These are phyloP conservation scores for Tetracladium setigerum DNA, from an alignment of 495 filamentous ascomycete species.

Conservation along the genomic window DNA sequence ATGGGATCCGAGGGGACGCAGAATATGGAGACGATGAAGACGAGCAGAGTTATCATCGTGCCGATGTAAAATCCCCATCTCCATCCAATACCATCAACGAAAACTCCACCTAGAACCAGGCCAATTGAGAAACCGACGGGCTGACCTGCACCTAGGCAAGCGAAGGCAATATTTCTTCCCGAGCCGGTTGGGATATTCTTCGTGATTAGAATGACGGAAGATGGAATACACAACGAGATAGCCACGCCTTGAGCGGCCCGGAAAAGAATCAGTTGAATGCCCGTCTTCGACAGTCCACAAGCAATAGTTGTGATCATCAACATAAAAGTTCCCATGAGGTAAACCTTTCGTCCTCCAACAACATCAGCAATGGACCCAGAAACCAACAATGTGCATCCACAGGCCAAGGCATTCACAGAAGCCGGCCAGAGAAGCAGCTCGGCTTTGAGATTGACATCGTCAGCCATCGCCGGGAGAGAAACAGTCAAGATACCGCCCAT, in stretches of 20 bases:
- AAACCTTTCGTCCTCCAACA: constrained; percentile 37
- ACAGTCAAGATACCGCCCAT: constrained; percentile 24
- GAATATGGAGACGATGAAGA: constrained; percentile 27
- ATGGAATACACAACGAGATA: constrained; percentile 41
- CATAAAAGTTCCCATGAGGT: constrained; percentile 35
- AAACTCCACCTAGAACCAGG: constrained; percentile 45
- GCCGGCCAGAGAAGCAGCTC: constrained; percentile 41
- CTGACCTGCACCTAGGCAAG: constrained; percentile 39
- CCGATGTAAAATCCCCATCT: constrained; percentile 41
- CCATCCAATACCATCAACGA: constrained; percentile 41
- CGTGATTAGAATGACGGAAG: constrained; percentile 40
- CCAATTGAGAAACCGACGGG: constrained; percentile 47
- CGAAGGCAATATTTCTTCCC: constrained; percentile 44
- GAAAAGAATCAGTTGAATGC: constrained; percentile 43
- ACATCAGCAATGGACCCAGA: constrained; percentile 45
- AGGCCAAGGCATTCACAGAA: constrained; percentile 34
- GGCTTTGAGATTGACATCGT: constrained; percentile 30
- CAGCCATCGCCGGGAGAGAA: constrained; percentile 40
- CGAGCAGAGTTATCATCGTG: constrained; percentile 27
- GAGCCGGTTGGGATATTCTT: constrained; percentile 26
- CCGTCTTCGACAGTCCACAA: constrained; percentile 33
- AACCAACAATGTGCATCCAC: constrained; percentile 37
- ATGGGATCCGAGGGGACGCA: constrained; percentile 25
- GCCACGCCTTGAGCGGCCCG: constrained; percentile 43
- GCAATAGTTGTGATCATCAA: constrained; percentile 35